Evolutionary conservation across 305 asterid species (phyloP).

Genomic region (Salvia sclarea): DNA sequence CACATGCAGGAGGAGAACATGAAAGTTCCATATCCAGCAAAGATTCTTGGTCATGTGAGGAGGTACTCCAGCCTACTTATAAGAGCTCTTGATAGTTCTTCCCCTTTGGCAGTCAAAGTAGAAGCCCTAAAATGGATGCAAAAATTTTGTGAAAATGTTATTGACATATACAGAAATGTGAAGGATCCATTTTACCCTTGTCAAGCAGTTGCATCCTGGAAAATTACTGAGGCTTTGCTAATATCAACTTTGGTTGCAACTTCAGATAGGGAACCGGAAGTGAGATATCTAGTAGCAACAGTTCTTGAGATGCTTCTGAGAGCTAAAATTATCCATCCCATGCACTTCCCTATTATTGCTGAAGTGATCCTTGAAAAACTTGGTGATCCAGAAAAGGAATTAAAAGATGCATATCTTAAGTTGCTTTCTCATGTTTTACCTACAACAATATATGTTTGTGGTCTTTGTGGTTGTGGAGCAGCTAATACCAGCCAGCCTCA

Average conservation of each 20-base stretch:
- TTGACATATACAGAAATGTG: conserved; percentile 42
- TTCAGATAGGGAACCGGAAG: conserved; percentile 87
- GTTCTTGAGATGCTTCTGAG: conserved; percentile 73
- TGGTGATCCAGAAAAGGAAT: conserved; percentile 85
- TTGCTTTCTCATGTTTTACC: conserved; percentile 77
- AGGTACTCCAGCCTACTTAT: conserved; percentile 60
- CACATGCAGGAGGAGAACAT: conserved; percentile 47
- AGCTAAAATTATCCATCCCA: conserved; percentile 85
- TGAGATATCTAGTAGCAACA: conserved; percentile 70
- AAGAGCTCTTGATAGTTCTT: conserved; percentile 63
- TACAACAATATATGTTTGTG: conserved; percentile 65
- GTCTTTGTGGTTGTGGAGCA: conserved; percentile 61
- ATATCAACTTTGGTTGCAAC: conserved; percentile 71
- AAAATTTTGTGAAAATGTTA: conserved; percentile 66
- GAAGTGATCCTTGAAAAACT: conserved; percentile 79
- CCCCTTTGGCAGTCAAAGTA: conserved; percentile 82
- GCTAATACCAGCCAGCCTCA: conserved; percentile 49
- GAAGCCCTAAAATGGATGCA: conserved; percentile 82
- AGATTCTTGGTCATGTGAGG: conserved; percentile 62
- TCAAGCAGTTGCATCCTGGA: conserved; percentile 68
- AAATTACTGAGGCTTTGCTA: conserved; percentile 63
- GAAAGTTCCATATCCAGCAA: conserved; percentile 46
- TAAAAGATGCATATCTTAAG: conserved; percentile 63
- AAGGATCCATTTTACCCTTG: conserved; percentile 61
- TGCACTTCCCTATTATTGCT: conserved; percentile 63